Percentiles rank a stretch among this genome's conserved stretches.
phyloP scores from a whole-genome alignment of 2,329 filamentous ascomycete species.

The Grosmannia serpens region DNA sequence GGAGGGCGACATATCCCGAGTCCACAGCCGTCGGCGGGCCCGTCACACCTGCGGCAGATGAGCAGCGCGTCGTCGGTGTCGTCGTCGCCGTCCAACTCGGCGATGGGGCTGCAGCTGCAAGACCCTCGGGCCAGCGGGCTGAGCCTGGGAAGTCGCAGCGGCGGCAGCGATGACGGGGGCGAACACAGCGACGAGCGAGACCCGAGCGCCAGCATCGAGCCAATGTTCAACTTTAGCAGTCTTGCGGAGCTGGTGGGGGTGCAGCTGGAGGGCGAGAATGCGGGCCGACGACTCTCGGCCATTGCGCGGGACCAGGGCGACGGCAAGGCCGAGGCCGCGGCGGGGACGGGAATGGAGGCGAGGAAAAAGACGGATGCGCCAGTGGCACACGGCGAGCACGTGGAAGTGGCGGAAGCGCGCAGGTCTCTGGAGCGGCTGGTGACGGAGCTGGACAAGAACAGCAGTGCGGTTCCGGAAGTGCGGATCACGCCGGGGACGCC shows the following conservation, averaged over 20 bases:
- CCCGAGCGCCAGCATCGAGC: conserved; percentile 46
- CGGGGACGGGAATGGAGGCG: background rate
- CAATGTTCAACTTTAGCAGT: conserved; percentile 86
- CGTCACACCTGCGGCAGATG: conserved; percentile 67
- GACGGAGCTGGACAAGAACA: background rate
- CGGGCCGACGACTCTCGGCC: conserved; percentile 20
- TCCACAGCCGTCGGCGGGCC: conserved; percentile 42
- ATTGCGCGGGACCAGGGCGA: conserved; percentile 15
- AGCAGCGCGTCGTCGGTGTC: conserved; percentile 78
- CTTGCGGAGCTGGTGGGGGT: conserved; percentile 74
- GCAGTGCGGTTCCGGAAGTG: conserved; percentile 25
- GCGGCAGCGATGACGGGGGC: conserved; percentile 26
- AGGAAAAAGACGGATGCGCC: conserved; percentile 24
- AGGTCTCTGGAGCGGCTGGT: background rate
- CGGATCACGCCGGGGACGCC: conserved; percentile 41
- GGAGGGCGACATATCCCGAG: conserved; percentile 28
- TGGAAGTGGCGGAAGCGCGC: conserved; percentile 13
- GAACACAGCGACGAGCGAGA: conserved; percentile 39
- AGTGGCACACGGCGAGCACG: conserved; percentile 21
- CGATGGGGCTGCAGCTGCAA: conserved; percentile 24
- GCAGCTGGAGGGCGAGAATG: conserved; percentile 38
- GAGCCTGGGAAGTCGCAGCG: conserved; percentile 35
- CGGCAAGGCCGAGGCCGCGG: background rate
- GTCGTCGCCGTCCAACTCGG: conserved; percentile 64
- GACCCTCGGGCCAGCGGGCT: conserved; percentile 43